Percentiles rank a stretch among this genome's conserved stretches.
Conservation (phyloP, 2,329 filamentous ascomycete species). For the Chalaropsis thielavioides region DNA sequence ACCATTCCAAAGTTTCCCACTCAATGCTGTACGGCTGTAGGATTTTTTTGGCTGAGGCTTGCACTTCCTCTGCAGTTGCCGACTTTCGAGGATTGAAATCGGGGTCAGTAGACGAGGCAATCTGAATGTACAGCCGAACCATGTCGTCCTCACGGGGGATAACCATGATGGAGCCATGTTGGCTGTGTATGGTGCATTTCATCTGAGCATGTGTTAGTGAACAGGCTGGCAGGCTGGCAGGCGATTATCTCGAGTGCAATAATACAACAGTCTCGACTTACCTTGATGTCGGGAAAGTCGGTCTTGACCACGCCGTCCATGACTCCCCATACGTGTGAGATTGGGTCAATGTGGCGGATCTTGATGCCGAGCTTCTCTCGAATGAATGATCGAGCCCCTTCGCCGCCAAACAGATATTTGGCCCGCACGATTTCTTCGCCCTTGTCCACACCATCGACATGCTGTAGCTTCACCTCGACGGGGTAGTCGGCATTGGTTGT, state of each 20-base stretch:
- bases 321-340: slow-evolving; percentile 60
- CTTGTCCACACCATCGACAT: slow-evolving; percentile 52
- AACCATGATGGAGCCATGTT: slow-evolving; percentile 62
- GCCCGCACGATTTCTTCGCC: slow-evolving; percentile 47
- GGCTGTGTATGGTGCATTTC: slow-evolving; percentile 63
- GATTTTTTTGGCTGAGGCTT: slow-evolving; percentile 50
- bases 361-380: slow-evolving; percentile 52
- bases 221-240: not conserved
- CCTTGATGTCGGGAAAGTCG: slow-evolving; percentile 64
- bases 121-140: slow-evolving; percentile 55
- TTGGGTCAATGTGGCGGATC: slow-evolving; percentile 56
- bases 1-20: slow-evolving; percentile 58
- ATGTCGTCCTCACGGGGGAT: slow-evolving; percentile 53
- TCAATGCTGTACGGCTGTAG: slow-evolving; percentile 51
- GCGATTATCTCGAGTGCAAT: not conserved
- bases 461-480: slow-evolving; percentile 62
- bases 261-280: slow-evolving; percentile 22
- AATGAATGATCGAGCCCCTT: slow-evolving; percentile 54
- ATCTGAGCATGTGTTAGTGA: slow-evolving; percentile 36
- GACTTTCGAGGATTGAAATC: slow-evolving; percentile 49
- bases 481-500: slow-evolving; percentile 47
- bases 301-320: slow-evolving; percentile 61
- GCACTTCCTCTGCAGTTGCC: slow-evolving; percentile 48
- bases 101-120: slow-evolving; percentile 44
- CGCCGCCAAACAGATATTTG: slow-evolving; percentile 58